phyloP scores from a whole-genome alignment of 805 yeast genomes.

The Pichia membranifaciens region DNA sequence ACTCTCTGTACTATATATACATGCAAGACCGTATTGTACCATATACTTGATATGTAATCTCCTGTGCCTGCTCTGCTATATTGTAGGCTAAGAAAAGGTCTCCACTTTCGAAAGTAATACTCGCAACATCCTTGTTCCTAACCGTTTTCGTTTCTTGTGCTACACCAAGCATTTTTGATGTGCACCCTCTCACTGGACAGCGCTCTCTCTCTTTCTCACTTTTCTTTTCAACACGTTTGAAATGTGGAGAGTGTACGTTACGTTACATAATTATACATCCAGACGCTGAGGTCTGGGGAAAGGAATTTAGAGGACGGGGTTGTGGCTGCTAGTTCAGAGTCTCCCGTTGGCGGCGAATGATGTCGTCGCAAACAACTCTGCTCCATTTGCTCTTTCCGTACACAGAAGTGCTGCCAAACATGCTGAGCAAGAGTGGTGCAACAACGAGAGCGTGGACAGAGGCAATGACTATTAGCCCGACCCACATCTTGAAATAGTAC shows the following conservation, averaged over 20 bases:
- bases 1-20: too few species aligned
- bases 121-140: too few species aligned
- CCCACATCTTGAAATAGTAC: conserved; percentile 94
- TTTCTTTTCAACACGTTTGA: neutral
- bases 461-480: conserved; percentile 68
- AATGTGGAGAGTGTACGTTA: too few species aligned
- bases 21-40: too few species aligned
- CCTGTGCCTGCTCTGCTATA: too few species aligned
- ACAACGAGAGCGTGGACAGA: conserved; percentile 73
- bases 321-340: neutral
- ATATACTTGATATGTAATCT: too few species aligned
- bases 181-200: neutral
- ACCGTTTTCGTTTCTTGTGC: neutral
- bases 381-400: conserved; percentile 8
- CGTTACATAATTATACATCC: neutral
- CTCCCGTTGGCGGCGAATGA: neutral
- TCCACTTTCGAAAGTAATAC: too few species aligned
- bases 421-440: conserved; percentile 67
- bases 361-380: conserved; percentile 1
- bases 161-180: neutral
- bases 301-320: too few species aligned
- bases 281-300: too few species aligned
- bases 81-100: too few species aligned
- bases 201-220: neutral
- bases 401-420: conserved; percentile 37